phyloP scores from a whole-genome alignment of 345 rosid genomes.

The Turnera subulata region DNA sequence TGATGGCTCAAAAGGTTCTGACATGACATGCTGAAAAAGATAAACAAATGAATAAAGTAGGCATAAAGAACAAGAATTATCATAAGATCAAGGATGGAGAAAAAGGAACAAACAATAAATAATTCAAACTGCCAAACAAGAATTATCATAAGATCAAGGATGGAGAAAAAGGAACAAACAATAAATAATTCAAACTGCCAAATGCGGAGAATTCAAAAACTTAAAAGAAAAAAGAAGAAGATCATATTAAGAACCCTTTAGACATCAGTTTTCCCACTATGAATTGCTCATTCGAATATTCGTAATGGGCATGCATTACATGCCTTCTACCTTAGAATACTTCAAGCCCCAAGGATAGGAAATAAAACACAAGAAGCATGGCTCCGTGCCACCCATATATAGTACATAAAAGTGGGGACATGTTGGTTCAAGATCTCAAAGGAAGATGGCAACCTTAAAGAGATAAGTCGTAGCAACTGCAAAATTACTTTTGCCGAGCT shows the following conservation, averaged over 20 bases:
- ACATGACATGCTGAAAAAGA: conserved; percentile 70
- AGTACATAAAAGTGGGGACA: neutral
- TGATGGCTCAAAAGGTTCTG: conserved; percentile 92
- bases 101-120: neutral
- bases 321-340: neutral
- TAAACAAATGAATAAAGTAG: too few species aligned
- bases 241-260: conserved; percentile 4
- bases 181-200: neutral
- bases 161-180: neutral
- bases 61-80: neutral
- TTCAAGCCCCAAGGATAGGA: neutral
- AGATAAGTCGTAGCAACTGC: too few species aligned
- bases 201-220: neutral
- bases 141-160: neutral
- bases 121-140: neutral
- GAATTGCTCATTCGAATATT: neutral
- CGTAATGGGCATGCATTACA: neutral
- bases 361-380: neutral
- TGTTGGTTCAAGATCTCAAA: neutral
- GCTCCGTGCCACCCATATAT: neutral
- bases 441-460: neutral
- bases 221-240: conserved; percentile 1
- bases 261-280: neutral
- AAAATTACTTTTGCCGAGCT: too few species aligned
- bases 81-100: neutral